Evolutionary conservation across 805 yeast species (phyloP).

Genomic region (Komagataella mondaviorum): DNA sequence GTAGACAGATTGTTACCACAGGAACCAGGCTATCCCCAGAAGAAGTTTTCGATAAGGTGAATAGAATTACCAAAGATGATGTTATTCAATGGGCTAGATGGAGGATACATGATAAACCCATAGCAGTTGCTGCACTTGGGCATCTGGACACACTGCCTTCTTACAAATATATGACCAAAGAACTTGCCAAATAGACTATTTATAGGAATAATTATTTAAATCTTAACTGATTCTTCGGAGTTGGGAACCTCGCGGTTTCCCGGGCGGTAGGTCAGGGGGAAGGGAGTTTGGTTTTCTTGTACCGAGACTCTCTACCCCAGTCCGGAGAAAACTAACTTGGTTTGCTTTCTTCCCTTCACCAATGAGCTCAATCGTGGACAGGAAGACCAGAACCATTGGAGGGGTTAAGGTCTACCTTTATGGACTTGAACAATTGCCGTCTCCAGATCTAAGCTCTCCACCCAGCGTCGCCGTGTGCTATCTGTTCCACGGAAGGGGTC

Average conservation of each 20-base stretch:
- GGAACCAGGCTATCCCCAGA: conserved; percentile 68
- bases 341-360: background rate
- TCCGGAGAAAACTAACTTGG: background rate
- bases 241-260: background rate
- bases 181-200: background rate
- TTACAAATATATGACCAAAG: conserved; percentile 33
- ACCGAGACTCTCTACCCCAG: background rate
- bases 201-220: too few relatives aligned
- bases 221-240: background rate
- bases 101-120: conserved; percentile 61
- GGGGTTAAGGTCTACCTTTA: background rate
- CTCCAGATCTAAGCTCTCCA: background rate
- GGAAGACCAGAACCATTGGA: background rate
- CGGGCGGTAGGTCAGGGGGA: background rate
- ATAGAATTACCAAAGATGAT: conserved; percentile 64
- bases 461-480: background rate
- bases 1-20: conserved; percentile 92
- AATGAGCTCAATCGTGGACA: background rate
- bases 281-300: background rate
- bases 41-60: conserved; percentile 64
- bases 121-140: conserved; percentile 89
- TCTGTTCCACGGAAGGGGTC: background rate
- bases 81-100: conserved; percentile 83
- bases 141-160: conserved; percentile 61
- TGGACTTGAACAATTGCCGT: background rate